A percentile compares a stretch with the other conserved stretches of the same genome.
Evolutionary conservation across 2,329 filamentous ascomycete genomes (phyloP).

Genomic region (Fusarium sublunatum): DNA sequence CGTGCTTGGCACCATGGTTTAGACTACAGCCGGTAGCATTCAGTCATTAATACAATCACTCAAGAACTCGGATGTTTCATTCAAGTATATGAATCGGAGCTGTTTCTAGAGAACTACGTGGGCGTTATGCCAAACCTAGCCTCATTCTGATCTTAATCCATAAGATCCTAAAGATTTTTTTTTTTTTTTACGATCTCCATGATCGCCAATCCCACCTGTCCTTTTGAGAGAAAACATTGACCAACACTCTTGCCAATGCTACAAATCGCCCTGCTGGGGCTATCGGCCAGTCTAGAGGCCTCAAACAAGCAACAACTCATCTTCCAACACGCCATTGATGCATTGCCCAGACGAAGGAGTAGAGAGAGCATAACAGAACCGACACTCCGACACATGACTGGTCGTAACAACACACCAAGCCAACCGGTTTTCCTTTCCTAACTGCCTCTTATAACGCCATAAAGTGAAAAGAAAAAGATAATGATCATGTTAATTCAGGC

Average conservation of each 20-base stretch:
- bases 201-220: slow-evolving; percentile 19
- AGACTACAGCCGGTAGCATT: too few species aligned
- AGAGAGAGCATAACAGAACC: slow-evolving; percentile 22
- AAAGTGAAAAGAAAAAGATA: slow-evolving; percentile 31
- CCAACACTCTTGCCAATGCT: slow-evolving; percentile 23
- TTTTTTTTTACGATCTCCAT: slow-evolving; percentile 18
- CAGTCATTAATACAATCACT: not conserved
- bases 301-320: slow-evolving; percentile 17
- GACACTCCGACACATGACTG: slow-evolving; percentile 27
- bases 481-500: slow-evolving; percentile 25
- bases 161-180: slow-evolving; percentile 24
- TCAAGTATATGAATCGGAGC: slow-evolving; percentile 44
- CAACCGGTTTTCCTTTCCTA: slow-evolving; percentile 37
- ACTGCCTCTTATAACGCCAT: slow-evolving; percentile 39
- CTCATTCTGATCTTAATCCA: slow-evolving; percentile 10
- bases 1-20: too few species aligned
- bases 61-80: slow-evolving; percentile 5
- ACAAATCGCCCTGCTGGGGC: slow-evolving; percentile 36
- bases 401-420: slow-evolving; percentile 33
- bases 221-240: slow-evolving; percentile 26
- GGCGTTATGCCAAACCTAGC: slow-evolving; percentile 15
- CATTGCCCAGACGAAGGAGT: slow-evolving; percentile 27
- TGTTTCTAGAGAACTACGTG: slow-evolving; percentile 28
- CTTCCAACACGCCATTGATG: slow-evolving; percentile 11
- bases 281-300: slow-evolving; percentile 28